Evolutionary conservation across 176 grass and related monocot genomes (phyloP).

Genomic region (Triticum urartu): DNA sequence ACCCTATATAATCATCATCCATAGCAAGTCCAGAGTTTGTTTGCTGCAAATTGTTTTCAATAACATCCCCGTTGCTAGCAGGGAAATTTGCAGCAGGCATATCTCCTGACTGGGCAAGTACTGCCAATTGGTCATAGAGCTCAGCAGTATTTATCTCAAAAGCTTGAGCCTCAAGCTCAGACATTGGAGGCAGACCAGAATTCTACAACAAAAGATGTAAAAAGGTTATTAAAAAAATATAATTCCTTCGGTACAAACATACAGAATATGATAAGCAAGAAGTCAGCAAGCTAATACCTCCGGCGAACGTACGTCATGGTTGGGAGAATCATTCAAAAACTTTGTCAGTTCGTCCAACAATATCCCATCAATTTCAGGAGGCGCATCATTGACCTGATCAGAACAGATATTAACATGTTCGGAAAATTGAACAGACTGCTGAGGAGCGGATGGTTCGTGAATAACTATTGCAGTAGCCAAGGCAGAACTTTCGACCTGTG

Average conservation of each 20-base stretch:
- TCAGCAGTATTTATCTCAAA: conserved; percentile 24
- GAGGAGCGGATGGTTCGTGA: conserved; percentile 1
- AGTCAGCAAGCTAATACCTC: conserved; percentile 33
- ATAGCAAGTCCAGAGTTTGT: conserved; percentile 25
- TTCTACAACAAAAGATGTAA: conserved; percentile 16
- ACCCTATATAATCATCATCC: conserved; percentile 49
- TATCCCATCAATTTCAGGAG: conserved; percentile 44
- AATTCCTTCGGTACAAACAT: conserved; percentile 4
- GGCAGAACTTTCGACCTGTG: background rate
- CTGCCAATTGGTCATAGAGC: conserved; percentile 48
- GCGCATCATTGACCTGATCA: conserved; percentile 11
- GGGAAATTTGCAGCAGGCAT: background rate
- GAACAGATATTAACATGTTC: background rate
- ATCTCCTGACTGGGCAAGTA: conserved; percentile 21
- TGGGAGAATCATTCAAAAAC: conserved; percentile 44
- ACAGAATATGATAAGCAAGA: background rate
- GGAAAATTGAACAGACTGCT: conserved; percentile 8
- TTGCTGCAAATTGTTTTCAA: background rate
- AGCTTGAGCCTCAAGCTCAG: conserved; percentile 35
- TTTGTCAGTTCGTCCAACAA: conserved; percentile 54
- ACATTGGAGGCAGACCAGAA: conserved; percentile 33
- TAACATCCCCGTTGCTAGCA: background rate
- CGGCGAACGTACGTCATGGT: background rate
- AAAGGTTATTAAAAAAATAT: background rate
- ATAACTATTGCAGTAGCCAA: background rate